Conservation (phyloP, 2,329 filamentous ascomycete genomes). For the Apiospora marii region DNA sequence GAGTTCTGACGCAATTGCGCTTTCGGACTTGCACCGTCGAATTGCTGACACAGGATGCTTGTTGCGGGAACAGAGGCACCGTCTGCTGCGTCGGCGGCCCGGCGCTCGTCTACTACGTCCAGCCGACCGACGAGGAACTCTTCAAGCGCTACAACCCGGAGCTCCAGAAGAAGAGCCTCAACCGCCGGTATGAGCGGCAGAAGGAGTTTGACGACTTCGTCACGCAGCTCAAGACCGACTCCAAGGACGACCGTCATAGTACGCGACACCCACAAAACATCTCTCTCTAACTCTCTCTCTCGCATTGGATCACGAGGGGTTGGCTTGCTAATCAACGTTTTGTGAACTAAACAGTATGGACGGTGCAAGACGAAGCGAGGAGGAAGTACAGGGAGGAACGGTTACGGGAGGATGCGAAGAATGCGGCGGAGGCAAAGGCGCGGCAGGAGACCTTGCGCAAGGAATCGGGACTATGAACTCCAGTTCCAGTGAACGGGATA, state of each 20-base stretch:
- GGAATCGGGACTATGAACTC: slow-evolving; percentile 39
- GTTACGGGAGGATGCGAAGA: slow-evolving; percentile 43
- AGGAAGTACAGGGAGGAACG: slow-evolving; percentile 45
- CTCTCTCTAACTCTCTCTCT: background rate
- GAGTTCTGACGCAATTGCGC: background rate
- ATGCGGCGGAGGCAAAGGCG: slow-evolving; percentile 47
- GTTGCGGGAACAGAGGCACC: slow-evolving; percentile 63
- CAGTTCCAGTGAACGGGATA: background rate
- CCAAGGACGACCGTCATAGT: slow-evolving; percentile 93
- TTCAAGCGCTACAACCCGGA: slow-evolving; percentile 94
- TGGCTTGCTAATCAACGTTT: background rate
- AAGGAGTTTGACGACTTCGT: slow-evolving; percentile 93
- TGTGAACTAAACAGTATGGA: slow-evolving; percentile 49
- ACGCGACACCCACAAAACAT: slow-evolving; percentile 44
- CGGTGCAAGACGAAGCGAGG: slow-evolving; percentile 50
- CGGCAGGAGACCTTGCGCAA: slow-evolving; percentile 52
- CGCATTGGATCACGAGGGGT: background rate
- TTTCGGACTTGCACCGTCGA: background rate
- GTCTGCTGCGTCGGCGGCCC: slow-evolving; percentile 83
- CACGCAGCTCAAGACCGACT: slow-evolving; percentile 81
- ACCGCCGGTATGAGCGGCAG: slow-evolving; percentile 76
- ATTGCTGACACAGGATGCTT: background rate
- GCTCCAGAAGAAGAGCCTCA: slow-evolving; percentile 86
- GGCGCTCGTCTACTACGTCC: slow-evolving; percentile 79
- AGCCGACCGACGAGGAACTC: slow-evolving; percentile 89